Evolutionary conservation across 192 early-diverging fungal species (phyloP), one percentile per base, ranked within the genome.

Genomic region (Backusella mclennaniae): DNA sequence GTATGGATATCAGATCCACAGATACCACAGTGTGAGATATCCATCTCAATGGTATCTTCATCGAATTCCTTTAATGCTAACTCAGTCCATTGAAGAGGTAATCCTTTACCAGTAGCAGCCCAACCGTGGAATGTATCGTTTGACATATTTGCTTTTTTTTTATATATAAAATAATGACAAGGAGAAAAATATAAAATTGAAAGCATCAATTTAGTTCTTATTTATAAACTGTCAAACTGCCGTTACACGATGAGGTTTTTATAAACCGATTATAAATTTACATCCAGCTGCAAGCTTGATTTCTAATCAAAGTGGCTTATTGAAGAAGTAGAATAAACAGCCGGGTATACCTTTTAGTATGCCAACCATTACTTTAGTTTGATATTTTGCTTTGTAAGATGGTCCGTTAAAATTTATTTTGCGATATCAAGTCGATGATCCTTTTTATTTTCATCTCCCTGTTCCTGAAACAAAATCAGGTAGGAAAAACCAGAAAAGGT

Each of bases 1-100:
- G 86, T 91, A 82, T 96, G 92, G 53, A 93, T 73, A 82, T 96
- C 95, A 7, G 90, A 90, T 59, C 87, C 90, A 78, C 95, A 96
- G 69, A 96, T 90, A 73, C 93, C 93, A 71, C 91, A 92, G 83
- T 92, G 87, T 31, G 69, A 76, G 29, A 89, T 79, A 0, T 84
- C 77, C 39, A 89, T 82, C 41, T 89, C 87, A 66, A 87, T 82
- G 42, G 84, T 76, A 33, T 86, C 74, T 14, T 73, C 80, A 17
- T 80, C 78, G 26, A 86, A 82, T 17, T 56, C 71, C 68, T 82
- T 82, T n/a, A 82, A 33, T 39, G 76, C 63, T 41, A 82, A 71
- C n/a, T 82, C 77, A 2, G 41, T 78, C 41, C 53, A 46, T 66
- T 74, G 67, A 38, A 81, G 63, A 35, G 76, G 76, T 67, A 70